phyloP scores from a whole-genome alignment of 2,329 filamentous ascomycete species.

The Fusarium chlamydosporum region DNA sequence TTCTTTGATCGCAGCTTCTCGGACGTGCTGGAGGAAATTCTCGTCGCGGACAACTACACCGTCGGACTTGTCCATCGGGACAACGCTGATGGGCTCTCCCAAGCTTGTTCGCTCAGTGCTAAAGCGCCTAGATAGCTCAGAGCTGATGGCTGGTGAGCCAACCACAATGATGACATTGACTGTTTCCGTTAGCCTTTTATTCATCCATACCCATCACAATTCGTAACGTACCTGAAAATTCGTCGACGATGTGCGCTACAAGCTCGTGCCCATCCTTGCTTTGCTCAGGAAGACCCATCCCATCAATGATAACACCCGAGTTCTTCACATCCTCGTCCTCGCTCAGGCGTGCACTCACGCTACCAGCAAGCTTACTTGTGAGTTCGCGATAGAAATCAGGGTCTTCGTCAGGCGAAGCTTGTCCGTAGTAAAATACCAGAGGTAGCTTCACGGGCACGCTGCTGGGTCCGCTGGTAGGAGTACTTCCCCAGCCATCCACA shows the following conservation, averaged over 20 bases:
- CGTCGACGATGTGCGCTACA: conserved; percentile 79
- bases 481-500: conserved; percentile 89
- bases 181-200: conserved; percentile 61
- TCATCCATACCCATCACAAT: too few relatives aligned
- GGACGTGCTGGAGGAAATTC: conserved; percentile 77
- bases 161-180: conserved; percentile 87
- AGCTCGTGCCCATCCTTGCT: conserved; percentile 79
- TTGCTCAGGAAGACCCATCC: conserved; percentile 76
- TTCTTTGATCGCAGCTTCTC: conserved; percentile 84
- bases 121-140: conserved; percentile 80
- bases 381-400: conserved; percentile 79
- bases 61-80: conserved; percentile 86
- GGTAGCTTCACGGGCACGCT: conserved; percentile 92
- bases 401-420: conserved; percentile 79
- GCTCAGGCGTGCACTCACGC: conserved; percentile 81
- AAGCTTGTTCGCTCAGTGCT: conserved; percentile 66
- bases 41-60: conserved; percentile 85
- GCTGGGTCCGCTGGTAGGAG: conserved; percentile 90
- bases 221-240: conserved; percentile 63
- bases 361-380: conserved; percentile 81
- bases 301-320: conserved; percentile 89
- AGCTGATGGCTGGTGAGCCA: conserved; percentile 82
- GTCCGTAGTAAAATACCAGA: conserved; percentile 89
- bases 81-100: conserved; percentile 79
- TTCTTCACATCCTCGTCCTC: conserved; percentile 79